A percentile compares a stretch with the other conserved stretches of the same genome.
Conservation (phyloP, 495 filamentous ascomycete species). For the Halenospora varia region DNA sequence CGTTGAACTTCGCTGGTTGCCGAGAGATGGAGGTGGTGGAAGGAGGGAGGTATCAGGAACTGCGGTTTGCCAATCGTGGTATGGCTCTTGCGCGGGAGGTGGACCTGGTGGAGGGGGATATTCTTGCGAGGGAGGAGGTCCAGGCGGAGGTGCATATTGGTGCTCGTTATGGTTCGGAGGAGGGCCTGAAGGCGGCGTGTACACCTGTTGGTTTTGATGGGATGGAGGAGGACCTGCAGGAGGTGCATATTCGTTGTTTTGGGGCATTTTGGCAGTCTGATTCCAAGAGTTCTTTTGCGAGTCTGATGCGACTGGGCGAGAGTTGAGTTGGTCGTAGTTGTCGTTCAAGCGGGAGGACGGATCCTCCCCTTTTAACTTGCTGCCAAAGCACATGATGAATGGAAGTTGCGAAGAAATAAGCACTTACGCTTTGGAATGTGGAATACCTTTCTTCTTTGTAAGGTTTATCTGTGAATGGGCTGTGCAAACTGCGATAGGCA, state of each 20-base stretch:
- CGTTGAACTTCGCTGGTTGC: conserved; percentile 60
- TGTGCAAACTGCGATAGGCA: not conserved
- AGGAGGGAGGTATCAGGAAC: conserved; percentile 77
- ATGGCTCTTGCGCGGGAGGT: conserved; percentile 27
- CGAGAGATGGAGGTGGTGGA: conserved; percentile 74
- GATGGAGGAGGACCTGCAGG: conserved; percentile 24
- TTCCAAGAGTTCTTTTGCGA: not conserved
- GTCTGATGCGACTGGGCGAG: conserved; percentile 11
- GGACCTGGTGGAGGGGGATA: conserved; percentile 19
- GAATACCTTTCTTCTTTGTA: not conserved
- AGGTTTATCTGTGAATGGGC: conserved; percentile 1
- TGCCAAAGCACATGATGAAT: conserved; percentile 22
- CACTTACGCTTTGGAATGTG: not conserved
- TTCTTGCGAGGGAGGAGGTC: conserved; percentile 24
- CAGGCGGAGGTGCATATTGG: not conserved
- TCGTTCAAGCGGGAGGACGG: too few relatives aligned
- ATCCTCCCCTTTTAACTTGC: conserved; percentile 19
- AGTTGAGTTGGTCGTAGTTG: conserved; percentile 10
- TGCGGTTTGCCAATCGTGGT: conserved; percentile 73
- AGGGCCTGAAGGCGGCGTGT: conserved; percentile 12
- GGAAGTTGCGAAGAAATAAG: too few relatives aligned
- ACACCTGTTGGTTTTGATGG: not conserved
- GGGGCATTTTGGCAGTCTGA: conserved; percentile 18
- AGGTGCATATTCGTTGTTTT: conserved; percentile 19
- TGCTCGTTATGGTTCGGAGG: conserved; percentile 2